Evolutionary conservation across 2,329 filamentous ascomycete species (phyloP).

Genomic region (Fusarium sp.): DNA sequence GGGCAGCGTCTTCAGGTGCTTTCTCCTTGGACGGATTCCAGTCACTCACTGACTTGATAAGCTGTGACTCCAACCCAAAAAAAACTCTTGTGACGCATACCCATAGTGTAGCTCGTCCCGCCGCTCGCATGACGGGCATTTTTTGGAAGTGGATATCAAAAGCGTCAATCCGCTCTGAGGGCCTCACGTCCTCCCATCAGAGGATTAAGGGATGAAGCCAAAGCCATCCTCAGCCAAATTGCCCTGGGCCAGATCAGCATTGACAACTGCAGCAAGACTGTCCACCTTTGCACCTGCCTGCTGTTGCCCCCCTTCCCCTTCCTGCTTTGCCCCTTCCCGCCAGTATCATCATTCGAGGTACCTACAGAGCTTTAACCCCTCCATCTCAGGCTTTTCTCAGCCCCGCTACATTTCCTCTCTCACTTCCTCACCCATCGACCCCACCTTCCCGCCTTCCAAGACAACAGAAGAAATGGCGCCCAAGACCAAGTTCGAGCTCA

Average conservation of each 20-base stretch:
- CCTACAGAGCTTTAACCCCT: conserved; percentile 33
- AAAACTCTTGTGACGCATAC: conserved; percentile 38
- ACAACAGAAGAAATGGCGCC: conserved; percentile 48
- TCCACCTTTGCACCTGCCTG: conserved; percentile 9
- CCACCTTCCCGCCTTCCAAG: conserved; percentile 45
- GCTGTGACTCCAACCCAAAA: background rate
- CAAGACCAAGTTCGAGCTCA: conserved; percentile 65
- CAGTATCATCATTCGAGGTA: conserved; percentile 10
- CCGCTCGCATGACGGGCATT: conserved; percentile 39
- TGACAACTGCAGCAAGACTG: conserved; percentile 34
- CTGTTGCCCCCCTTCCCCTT: conserved; percentile 24
- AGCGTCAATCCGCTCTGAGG: conserved; percentile 29
- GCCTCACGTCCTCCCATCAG: conserved; percentile 39
- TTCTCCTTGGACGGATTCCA: background rate
- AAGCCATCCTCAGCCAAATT: conserved; percentile 44
- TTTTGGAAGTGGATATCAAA: conserved; percentile 33
- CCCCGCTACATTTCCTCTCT: conserved; percentile 43
- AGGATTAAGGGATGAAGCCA: conserved; percentile 45
- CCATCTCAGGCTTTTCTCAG: conserved; percentile 43
- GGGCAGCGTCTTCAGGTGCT: background rate
- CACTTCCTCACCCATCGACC: conserved; percentile 25
- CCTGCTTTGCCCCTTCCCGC: conserved; percentile 10
- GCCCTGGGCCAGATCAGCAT: conserved; percentile 38
- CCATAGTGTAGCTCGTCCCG: background rate
- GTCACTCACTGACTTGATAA: background rate